Conservation (phyloP, 2,329 filamentous ascomycete genomes). For the Nannizziopsis arthrosporioides region DNA sequence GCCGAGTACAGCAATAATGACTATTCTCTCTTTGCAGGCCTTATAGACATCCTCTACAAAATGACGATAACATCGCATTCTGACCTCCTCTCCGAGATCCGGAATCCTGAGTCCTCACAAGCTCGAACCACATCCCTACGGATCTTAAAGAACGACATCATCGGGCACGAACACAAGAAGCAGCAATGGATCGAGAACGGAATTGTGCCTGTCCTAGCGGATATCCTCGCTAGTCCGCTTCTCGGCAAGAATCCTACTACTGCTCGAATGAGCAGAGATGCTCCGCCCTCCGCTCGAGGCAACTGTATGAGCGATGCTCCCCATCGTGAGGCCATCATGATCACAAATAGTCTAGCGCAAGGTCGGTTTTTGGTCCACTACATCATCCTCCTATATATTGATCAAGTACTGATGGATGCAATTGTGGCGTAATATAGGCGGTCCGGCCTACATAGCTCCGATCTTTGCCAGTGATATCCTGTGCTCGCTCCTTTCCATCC, state of each 20-base stretch:
- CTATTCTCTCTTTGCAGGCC: background rate
- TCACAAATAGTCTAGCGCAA: conserved; percentile 74
- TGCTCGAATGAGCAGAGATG: conserved; percentile 22
- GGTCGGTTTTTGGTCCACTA: conserved; percentile 42
- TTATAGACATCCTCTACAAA: conserved; percentile 1
- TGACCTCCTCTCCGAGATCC: conserved; percentile 47
- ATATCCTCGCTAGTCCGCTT: conserved; percentile 37
- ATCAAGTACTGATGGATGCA: background rate
- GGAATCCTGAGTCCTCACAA: conserved; percentile 38
- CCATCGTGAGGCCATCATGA: conserved; percentile 65
- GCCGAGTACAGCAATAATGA: too few relatives aligned
- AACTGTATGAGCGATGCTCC: conserved; percentile 43
- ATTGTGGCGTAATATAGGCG: conserved; percentile 45
- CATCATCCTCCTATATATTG: too few relatives aligned
- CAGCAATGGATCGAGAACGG: conserved; percentile 63
- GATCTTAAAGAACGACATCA: conserved; percentile 73
- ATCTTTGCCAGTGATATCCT: conserved; percentile 57
- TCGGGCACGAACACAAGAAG: conserved; percentile 81
- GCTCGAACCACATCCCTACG: conserved; percentile 48
- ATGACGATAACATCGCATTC: conserved; percentile 47
- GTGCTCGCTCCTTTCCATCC: conserved; percentile 56
- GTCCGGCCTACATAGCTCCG: conserved; percentile 64
- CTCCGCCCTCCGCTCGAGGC: conserved; percentile 39
- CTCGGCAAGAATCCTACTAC: conserved; percentile 23
- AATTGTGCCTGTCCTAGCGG: conserved; percentile 44